Base-by-base conservation (phyloP, 148 eudicot genomes). In the Silene conica region DNA sequence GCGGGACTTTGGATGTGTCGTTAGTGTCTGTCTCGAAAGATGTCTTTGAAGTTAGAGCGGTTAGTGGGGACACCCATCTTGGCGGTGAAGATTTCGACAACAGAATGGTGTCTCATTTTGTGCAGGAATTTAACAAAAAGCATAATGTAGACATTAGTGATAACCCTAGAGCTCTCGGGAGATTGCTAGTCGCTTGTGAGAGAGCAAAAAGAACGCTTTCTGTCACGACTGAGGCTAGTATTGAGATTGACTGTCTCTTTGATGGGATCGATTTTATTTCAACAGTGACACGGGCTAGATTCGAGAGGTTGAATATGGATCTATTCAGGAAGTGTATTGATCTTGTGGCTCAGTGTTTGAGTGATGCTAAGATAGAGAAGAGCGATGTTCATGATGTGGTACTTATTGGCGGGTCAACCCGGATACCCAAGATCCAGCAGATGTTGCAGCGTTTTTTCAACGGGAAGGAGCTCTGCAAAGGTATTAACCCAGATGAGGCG, bases 391-490 rank as follows among this genome's bases (percentile, higher is more conserved):
- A 77, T 71, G 80, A 77, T 12, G 63, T 71, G 31, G 75, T 77
- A 2, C 75, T 77, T 63, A 60, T 71, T 48, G 80, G 75, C 18
- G 75, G 80, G 43, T 71, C 75, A 13, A 71, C 80, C 52, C 56
- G 80, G 23, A 77, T 77, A n/a, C 80, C 80, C 6, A 77, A 70
- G 48, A 23, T 71, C 20, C 80, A 34, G 34, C 74, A 71, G 23
- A 18, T 66, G 70, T n/a, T 67, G 55, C 52, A 43, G 34, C 23
- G 38, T 12, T 71, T 57, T 63, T 72, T 72, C 38, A 7, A 72
- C 19, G 74, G 74, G 7, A 72, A 72, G 74, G 64, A 72, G 28
- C 60, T 56, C 22, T 71, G 63, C 61, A 71, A 71, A 11, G 28
- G 61, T 21, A 71, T 71, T 18, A 25, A 71, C 23, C 70, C 70